phyloP scores from a whole-genome alignment of 495 filamentous ascomycete genomes.

The Xylaria longipes region DNA sequence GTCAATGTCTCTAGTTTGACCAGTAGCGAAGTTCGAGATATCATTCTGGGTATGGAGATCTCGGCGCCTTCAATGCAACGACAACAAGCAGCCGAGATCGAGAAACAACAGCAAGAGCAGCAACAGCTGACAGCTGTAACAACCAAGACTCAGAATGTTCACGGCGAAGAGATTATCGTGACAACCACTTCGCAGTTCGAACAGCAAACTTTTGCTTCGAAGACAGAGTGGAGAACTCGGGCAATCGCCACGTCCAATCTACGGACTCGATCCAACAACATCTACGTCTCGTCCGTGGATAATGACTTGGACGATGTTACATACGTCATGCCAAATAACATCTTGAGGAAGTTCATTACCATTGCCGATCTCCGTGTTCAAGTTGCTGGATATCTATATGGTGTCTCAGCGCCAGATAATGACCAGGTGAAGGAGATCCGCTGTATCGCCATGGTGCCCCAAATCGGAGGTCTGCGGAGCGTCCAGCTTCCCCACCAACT shows the following conservation, averaged over 20 bases:
- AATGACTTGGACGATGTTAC: conserved; percentile 82
- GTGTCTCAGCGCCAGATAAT: conserved; percentile 89
- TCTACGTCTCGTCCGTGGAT: conserved; percentile 96
- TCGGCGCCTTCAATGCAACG: conserved; percentile 97
- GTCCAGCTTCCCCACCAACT: conserved; percentile 90
- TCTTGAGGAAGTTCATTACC: conserved; percentile 97
- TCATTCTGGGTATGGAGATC: conserved; percentile 99
- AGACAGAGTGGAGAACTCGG: conserved; percentile 97
- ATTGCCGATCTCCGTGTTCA: conserved; percentile 97
- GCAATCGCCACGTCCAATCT: conserved; percentile 97
- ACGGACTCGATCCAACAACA: conserved; percentile 94
- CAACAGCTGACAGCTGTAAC: conserved; percentile 96
- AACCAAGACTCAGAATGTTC: conserved; percentile 97
- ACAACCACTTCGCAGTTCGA: conserved; percentile 97
- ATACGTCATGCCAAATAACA: conserved; percentile 99
- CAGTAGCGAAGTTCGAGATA: conserved; percentile 95
- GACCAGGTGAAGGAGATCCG: conserved; percentile 96
- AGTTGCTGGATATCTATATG: conserved; percentile 95
- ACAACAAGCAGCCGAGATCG: conserved; percentile 98
- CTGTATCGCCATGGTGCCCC: conserved; percentile 96
- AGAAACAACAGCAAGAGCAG: conserved; percentile 97
- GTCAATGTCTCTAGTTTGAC: conserved; percentile 98
- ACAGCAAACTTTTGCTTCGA: conserved; percentile 95
- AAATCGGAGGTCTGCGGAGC: conserved; percentile 92
- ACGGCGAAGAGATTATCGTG: conserved; percentile 97